A percentile compares a stretch with the other conserved stretches of the same genome.
phyloP scores from a whole-genome alignment of 140 eudicot species.

The Senecio squalidus region DNA sequence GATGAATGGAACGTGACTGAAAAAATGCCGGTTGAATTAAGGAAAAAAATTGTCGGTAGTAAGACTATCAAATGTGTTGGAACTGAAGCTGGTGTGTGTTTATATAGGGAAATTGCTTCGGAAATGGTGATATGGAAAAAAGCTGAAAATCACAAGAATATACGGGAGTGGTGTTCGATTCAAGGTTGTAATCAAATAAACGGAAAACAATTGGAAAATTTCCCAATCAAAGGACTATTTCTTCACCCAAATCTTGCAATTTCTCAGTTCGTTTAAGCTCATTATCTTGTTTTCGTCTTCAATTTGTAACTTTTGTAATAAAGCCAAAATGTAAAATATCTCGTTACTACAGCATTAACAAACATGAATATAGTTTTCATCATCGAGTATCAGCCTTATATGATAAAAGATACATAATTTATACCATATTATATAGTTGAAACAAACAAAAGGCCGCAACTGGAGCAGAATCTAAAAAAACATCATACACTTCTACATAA shows the following conservation, averaged over 20 bases:
- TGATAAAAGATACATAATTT: neutral
- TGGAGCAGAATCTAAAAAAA: neutral
- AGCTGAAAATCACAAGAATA: slow-evolving; percentile 11
- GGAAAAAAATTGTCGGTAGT: slow-evolving; percentile 29
- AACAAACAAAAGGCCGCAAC: neutral
- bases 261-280: slow-evolving; percentile 16
- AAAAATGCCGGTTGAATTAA: slow-evolving; percentile 41
- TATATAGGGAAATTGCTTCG: slow-evolving; percentile 46
- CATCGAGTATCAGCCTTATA: slow-evolving; percentile 1
- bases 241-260: slow-evolving; percentile 55
- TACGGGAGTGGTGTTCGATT: slow-evolving; percentile 46
- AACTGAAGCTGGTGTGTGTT: slow-evolving; percentile 48
- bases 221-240: slow-evolving; percentile 49
- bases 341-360: neutral
- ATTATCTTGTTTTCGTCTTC: neutral
- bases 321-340: neutral
- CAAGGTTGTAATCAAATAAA: slow-evolving; percentile 38
- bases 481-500: slow-evolving; percentile 1
- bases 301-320: neutral
- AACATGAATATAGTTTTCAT: neutral
- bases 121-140: slow-evolving; percentile 54
- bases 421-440: neutral
- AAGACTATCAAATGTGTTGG: slow-evolving; percentile 66
- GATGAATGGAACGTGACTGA: slow-evolving; percentile 43
- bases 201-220: slow-evolving; percentile 28